These are phyloP conservation scores for Kluyveromyces aestuarii DNA, from an alignment of 805 yeast genomes.

Conservation along the genomic window DNA sequence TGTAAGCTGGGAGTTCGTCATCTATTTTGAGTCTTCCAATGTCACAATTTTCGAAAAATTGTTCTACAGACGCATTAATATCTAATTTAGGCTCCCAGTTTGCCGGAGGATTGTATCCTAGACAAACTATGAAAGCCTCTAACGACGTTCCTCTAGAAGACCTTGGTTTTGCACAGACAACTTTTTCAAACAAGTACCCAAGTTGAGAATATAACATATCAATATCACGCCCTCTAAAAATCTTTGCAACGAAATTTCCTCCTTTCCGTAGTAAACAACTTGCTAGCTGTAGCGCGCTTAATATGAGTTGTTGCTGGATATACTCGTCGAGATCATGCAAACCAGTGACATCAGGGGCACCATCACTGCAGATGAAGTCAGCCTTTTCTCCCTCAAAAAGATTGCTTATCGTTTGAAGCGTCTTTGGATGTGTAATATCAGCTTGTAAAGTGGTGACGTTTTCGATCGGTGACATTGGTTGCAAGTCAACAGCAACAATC, in stretches of 20 bases:
- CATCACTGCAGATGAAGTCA: slow-evolving; percentile 93
- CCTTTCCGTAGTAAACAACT: slow-evolving; percentile 83
- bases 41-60: slow-evolving; percentile 58
- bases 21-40: slow-evolving; percentile 37
- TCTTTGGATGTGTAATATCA: slow-evolving; percentile 93
- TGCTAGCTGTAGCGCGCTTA: slow-evolving; percentile 86
- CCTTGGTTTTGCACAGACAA: slow-evolving; percentile 93
- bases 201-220: slow-evolving; percentile 90
- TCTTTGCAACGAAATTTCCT: slow-evolving; percentile 92
- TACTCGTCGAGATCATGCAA: slow-evolving; percentile 94
- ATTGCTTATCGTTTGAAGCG: slow-evolving; percentile 63
- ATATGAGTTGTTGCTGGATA: slow-evolving; percentile 87
- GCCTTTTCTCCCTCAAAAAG: slow-evolving; percentile 89
- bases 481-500: slow-evolving; percentile 91
- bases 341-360: slow-evolving; percentile 99
- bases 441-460: slow-evolving; percentile 90
- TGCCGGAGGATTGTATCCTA: slow-evolving; percentile 73
- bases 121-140: slow-evolving; percentile 89
- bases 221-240: slow-evolving; percentile 92
- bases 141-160: slow-evolving; percentile 90
- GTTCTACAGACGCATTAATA: slow-evolving; percentile 59
- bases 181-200: slow-evolving; percentile 74
- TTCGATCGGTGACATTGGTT: slow-evolving; percentile 94
- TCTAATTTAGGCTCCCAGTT: slow-evolving; percentile 73
- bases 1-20: slow-evolving; percentile 30